These are phyloP conservation scores for Ascochyta rabiei DNA, from an alignment of 2,329 filamentous ascomycete genomes.

Conservation along the genomic window DNA sequence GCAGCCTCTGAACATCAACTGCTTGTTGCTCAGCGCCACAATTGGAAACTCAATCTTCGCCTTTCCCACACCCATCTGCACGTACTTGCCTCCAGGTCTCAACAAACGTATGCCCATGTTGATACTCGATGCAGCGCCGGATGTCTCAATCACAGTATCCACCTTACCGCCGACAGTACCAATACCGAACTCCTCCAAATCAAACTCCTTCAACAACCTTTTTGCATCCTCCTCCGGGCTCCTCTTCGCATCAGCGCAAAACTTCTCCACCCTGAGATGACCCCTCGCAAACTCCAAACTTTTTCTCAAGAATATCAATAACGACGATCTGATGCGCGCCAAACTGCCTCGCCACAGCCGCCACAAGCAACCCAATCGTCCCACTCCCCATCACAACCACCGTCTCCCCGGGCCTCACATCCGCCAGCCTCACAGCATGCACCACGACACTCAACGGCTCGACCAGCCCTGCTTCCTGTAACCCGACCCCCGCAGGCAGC, in stretches of 20 bases:
- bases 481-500: constrained; percentile 80
- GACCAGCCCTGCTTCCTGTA: constrained; percentile 84
- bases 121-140: constrained; percentile 87
- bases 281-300: constrained; percentile 84
- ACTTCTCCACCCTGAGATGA: constrained; percentile 76
- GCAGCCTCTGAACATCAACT: constrained; percentile 61
- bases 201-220: constrained; percentile 61
- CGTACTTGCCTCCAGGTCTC: constrained; percentile 93
- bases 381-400: constrained; percentile 89
- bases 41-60: constrained; percentile 93
- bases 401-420: constrained; percentile 80
- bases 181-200: constrained; percentile 61
- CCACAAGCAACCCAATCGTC: constrained; percentile 86
- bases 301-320: constrained; percentile 86
- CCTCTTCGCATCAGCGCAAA: constrained; percentile 63
- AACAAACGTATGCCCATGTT: constrained; percentile 82
- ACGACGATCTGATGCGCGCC: constrained; percentile 88
- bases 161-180: constrained; percentile 71
- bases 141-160: constrained; percentile 84
- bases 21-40: constrained; percentile 85
- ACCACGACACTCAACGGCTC: constrained; percentile 89
- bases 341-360: constrained; percentile 66
- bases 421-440: constrained; percentile 80
- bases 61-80: constrained; percentile 91
- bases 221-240: constrained; percentile 72